phyloP scores from a whole-genome alignment of 768 basidiomycete genomes.

The Lanmaoa rubissima region DNA sequence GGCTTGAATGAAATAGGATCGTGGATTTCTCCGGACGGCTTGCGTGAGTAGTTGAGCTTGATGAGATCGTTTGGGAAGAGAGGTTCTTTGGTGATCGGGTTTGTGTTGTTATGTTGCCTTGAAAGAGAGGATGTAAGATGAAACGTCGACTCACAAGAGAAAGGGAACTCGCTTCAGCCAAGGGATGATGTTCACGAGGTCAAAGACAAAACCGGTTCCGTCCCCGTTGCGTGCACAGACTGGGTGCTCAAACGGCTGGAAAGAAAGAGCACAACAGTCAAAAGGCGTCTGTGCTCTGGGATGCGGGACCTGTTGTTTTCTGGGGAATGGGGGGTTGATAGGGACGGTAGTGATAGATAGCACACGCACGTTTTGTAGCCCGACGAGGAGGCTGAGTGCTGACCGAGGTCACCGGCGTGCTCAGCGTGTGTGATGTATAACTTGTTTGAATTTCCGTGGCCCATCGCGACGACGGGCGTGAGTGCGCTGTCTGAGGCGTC shows the following conservation, averaged over 20 bases:
- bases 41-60: constrained; percentile 77
- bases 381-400: constrained; percentile 77
- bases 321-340: constrained; percentile 27
- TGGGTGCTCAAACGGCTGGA: constrained; percentile 86
- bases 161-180: constrained; percentile 76
- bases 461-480: constrained; percentile 44
- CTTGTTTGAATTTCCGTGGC: constrained; percentile 84
- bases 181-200: constrained; percentile 88
- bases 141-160: constrained; percentile 1
- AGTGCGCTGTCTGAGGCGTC: not conserved
- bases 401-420: constrained; percentile 76
- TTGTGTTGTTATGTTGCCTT: constrained; percentile 79
- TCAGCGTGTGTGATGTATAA: constrained; percentile 89
- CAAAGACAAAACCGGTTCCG: constrained; percentile 80
- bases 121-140: constrained; percentile 12
- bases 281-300: constrained; percentile 71
- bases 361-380: constrained; percentile 64
- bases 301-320: constrained; percentile 67
- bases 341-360: constrained; percentile 5
- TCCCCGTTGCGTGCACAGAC: constrained; percentile 84
- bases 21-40: constrained; percentile 82
- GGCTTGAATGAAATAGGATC: constrained; percentile 98
- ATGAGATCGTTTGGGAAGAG: constrained; percentile 73
- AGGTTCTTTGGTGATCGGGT: constrained; percentile 74
- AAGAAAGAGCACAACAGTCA: constrained; percentile 89